Percentiles rank a stretch among this genome's conserved stretches.
Conservation (phyloP, 176 grass and related monocot genomes). For the Ensete ventricosum region DNA sequence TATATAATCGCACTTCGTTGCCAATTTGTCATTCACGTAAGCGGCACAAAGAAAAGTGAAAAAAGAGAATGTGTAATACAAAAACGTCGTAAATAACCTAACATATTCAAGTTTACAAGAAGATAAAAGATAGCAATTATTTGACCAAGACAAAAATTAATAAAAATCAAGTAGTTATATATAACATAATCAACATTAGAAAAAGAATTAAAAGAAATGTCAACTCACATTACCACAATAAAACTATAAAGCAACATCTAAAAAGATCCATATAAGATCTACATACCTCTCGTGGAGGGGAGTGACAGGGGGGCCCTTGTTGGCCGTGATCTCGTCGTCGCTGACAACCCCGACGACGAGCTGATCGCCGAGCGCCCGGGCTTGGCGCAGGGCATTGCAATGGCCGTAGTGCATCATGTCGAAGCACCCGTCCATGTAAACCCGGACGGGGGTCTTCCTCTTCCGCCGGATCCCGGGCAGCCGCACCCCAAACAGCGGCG, state of each 20-base stretch:
- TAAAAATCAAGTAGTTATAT: no score
- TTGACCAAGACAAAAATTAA: no score
- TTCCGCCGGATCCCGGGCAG: conserved; percentile 19
- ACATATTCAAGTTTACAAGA: no score
- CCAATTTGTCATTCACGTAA: neutral
- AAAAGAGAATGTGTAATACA: neutral
- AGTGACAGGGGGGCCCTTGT: conserved; percentile 80
- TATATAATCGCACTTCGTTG: neutral
- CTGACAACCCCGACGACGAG: conserved; percentile 70
- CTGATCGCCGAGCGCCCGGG: conserved; percentile 66
- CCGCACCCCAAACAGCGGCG: conserved; percentile 13
- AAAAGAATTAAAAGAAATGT: neutral
- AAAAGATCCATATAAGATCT: no score
- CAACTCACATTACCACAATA: no score
- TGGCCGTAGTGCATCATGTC: conserved; percentile 99
- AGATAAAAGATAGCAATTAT: no score
- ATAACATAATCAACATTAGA: neutral
- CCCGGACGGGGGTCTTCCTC: conserved; percentile 44
- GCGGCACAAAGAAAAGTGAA: neutral
- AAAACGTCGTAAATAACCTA: neutral
- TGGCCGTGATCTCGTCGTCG: conserved; percentile 71
- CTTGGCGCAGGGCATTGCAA: conserved; percentile 83
- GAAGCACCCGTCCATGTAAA: conserved; percentile 98
- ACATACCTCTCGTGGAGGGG: conserved; percentile 59
- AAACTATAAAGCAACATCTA: no score